A percentile compares a stretch with the other conserved stretches of the same genome.
These are phyloP conservation scores for Didymella exigua DNA, from an alignment of 2,329 filamentous ascomycete species.

Conservation along the genomic window DNA sequence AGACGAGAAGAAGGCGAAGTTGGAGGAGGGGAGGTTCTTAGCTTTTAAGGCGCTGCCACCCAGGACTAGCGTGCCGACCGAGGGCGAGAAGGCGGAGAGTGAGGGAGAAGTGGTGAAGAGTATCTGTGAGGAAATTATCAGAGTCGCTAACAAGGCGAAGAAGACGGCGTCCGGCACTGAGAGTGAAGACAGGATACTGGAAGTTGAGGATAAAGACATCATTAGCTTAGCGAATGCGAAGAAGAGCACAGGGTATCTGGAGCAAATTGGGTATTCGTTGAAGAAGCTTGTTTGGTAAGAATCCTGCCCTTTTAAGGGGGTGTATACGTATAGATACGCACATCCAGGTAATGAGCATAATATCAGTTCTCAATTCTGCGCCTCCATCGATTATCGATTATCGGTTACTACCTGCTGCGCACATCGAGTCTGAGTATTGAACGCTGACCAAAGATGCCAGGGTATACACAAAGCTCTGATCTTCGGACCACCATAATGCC, in stretches of 20 bases:
- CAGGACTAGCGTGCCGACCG: conserved; percentile 46
- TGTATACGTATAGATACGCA: not conserved
- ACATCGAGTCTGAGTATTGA: not conserved
- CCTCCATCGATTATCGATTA: too few relatives aligned
- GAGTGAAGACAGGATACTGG: conserved; percentile 35
- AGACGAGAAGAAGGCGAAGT: conserved; percentile 25
- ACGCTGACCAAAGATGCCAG: not conserved
- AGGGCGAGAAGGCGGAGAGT: conserved; percentile 42
- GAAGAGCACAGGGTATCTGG: conserved; percentile 82
- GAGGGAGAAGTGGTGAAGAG: conserved; percentile 63
- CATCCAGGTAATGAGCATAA: not conserved
- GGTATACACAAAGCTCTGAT: not conserved
- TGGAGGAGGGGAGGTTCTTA: conserved; percentile 48
- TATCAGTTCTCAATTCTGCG: not conserved
- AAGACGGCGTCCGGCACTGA: conserved; percentile 36
- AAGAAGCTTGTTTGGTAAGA: conserved; percentile 87
- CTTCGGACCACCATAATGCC: too few relatives aligned
- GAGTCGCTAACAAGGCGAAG: conserved; percentile 62
- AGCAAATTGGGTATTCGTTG: conserved; percentile 85
- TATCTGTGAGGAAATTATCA: conserved; percentile 78
- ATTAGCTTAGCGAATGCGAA: conserved; percentile 84
- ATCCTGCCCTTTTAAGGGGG: not conserved
- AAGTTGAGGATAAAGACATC: conserved; percentile 69
- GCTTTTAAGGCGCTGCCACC: conserved; percentile 64
- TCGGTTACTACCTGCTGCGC: too few relatives aligned